Evolutionary conservation across 2,329 filamentous ascomycete genomes (phyloP).

Genomic region (Daldinia sp.): DNA sequence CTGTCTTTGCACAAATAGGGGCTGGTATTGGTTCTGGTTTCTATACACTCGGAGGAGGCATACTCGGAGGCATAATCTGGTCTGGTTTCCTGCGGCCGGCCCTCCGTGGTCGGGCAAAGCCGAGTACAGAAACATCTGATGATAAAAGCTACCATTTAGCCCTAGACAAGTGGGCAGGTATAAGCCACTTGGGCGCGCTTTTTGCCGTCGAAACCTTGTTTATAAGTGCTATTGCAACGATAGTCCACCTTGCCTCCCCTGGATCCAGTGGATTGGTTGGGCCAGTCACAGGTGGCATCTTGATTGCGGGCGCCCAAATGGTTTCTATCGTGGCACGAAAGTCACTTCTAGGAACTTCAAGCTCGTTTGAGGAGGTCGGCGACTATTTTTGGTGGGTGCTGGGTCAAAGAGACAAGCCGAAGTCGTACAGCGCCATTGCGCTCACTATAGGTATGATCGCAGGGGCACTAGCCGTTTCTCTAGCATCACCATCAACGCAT

Average conservation of each 20-base stretch:
- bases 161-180: slow-evolving; percentile 52
- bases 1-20: slow-evolving; percentile 67
- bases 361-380: slow-evolving; percentile 68
- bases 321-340: slow-evolving; percentile 62
- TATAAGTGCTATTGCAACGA: slow-evolving; percentile 51
- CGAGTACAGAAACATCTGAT: slow-evolving; percentile 29
- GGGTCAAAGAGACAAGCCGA: slow-evolving; percentile 45
- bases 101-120: slow-evolving; percentile 44
- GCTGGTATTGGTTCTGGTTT: slow-evolving; percentile 60
- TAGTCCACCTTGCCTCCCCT: slow-evolving; percentile 45
- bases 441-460: slow-evolving; percentile 62
- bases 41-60: slow-evolving; percentile 61
- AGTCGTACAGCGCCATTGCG: slow-evolving; percentile 54
- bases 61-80: slow-evolving; percentile 64
- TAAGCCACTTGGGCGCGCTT: slow-evolving; percentile 50
- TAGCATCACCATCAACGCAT: slow-evolving; percentile 43
- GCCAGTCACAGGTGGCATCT: slow-evolving; percentile 63
- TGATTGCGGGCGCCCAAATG: slow-evolving; percentile 67
- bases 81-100: slow-evolving; percentile 53
- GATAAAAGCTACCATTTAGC: slow-evolving; percentile 38
- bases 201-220: slow-evolving; percentile 55
- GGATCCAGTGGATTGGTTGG: slow-evolving; percentile 50
- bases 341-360: slow-evolving; percentile 67
- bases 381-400: slow-evolving; percentile 59
- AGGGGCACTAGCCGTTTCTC: slow-evolving; percentile 54